Base-by-base conservation (phyloP, 192 early-diverging fungal genomes). In the Coemansia aciculifera region DNA sequence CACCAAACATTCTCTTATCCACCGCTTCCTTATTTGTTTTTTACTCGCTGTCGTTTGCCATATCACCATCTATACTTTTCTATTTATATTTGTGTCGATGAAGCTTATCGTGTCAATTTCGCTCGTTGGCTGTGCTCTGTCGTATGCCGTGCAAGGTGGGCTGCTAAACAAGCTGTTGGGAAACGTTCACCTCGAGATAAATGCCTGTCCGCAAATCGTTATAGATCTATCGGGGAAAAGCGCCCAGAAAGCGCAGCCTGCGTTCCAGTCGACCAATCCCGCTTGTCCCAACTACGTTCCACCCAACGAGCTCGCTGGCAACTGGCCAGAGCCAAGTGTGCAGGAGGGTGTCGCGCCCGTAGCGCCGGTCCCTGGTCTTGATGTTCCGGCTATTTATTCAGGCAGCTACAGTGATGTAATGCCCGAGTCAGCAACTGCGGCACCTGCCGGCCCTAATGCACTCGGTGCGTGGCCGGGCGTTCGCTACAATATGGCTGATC, bases 231-330 rank as follows among this genome's bases (percentile, higher is more conserved):
- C 31, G 7, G 59, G 67, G 24, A 61, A 62, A 10, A 17, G 46
- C 21, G 38, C 34, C 8, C 21, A 13, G 2, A 32, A 38, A 8
- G 60, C 23, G 37, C 44, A 69, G 29, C 62, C 77, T 0, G 59
- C 49, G 36, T 44, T 57, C 4, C 77, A 79, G 42, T 74, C 77
- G 19, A 65, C 29, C 61, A 79, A 79, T 24, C 72, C 72, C 3
- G 77, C 72, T 8, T 79, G 77, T 27, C 72, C 72, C 19, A 79
- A 74, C 65, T 74, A 79, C 34, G 66, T 72, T n/a, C 72, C 77
- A 17, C 68, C 77, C 2, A 63, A 54, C 13, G 54, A 57, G 27
- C 3, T 57, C 54, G 2, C 34, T 57, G 54, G 32, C 54, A 17
- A 8, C 19, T 21, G 46, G 19, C 19, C 29, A 5, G 54, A 17